phyloP scores from a whole-genome alignment of 2,329 filamentous ascomycete species.

The Talaromyces amestolkiae region DNA sequence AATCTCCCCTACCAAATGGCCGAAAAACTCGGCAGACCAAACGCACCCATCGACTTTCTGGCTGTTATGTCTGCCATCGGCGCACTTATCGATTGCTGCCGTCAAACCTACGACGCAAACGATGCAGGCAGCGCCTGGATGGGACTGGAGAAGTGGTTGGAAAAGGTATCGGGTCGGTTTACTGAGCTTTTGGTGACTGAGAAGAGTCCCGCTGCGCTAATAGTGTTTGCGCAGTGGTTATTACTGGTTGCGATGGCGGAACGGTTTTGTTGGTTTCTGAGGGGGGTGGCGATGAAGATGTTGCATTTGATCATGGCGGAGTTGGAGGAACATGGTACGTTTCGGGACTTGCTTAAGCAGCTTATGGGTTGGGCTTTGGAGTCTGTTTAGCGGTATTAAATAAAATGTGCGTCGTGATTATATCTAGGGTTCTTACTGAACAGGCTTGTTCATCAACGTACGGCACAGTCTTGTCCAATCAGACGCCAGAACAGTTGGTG shows the following conservation, averaged over 20 bases:
- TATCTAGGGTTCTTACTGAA: not conserved
- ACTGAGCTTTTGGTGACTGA: not conserved
- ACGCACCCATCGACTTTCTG: not conserved
- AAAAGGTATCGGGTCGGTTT: conserved; percentile 8
- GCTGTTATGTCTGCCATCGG: conserved; percentile 7
- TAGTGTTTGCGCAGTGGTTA: conserved; percentile 12
- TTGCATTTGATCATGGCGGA: not conserved
- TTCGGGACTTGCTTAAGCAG: not conserved
- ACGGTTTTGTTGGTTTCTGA: conserved; percentile 8
- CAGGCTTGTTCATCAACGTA: not conserved
- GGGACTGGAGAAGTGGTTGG: conserved; percentile 2
- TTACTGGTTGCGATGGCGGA: conserved; percentile 5
- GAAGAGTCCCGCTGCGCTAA: conserved; percentile 4
- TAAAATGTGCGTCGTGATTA: not conserved
- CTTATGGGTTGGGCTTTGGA: not conserved
- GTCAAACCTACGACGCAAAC: not conserved
- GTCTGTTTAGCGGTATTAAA: not conserved
- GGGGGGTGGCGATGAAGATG: not conserved
- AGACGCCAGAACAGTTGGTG: not conserved
- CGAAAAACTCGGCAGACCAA: conserved; percentile 11
- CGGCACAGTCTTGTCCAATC: too few species aligned
- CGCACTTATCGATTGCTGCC: conserved; percentile 6
- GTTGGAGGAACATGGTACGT: not conserved
- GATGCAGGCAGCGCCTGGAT: conserved; percentile 3
- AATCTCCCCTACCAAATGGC: conserved; percentile 13